Base-by-base conservation (phyloP, 2,329 filamentous ascomycete genomes). In the Sarocladium oryzae region DNA sequence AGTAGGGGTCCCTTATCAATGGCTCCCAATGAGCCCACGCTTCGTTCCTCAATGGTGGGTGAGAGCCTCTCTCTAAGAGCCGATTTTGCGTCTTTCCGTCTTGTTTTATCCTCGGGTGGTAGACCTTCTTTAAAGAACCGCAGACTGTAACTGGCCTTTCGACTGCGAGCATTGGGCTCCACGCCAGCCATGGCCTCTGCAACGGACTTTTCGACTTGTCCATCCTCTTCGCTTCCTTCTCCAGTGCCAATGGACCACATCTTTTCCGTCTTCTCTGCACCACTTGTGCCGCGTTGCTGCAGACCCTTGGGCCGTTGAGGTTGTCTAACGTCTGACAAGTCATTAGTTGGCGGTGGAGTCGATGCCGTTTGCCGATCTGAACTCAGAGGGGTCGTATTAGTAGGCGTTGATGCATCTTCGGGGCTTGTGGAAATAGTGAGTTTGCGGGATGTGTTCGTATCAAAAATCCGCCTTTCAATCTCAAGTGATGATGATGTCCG, bases 101-200 rank as follows among this genome's bases (percentile, higher is more conserved):
- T 78, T 37, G 66, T 61, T 60, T 77, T 78, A 40, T 84, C 79
- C 50, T 82, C 77, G 2, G 65, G 62, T n/a, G 80, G 79, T 16
- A 84, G 66, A 30, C 80, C 82, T 63, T 85, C 81, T 55, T 81
- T 82, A 70, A 86, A 86, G 59, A 85, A 82, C 2, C 82, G 74
- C 53, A 86, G 68, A 56, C 80, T 84, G 63, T 85, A 82, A 58
- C 81, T 85, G 35, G 82, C 78, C 64, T 85, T 86, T 57, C 82
- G 78, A 59, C 82, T 88, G 50, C 82, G 78, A 41, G 78, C 77
- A 60, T 79, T 83, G 58, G 73, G 79, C 58, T 84, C 81, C n/a
- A 77, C 69, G 2, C 81, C 80, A 16, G 78, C 74, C 60, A 84
- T 71, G 24, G 78, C 78, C 55, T 84, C 79, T 5, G 78, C 73